Evolutionary conservation across 768 basidiomycete genomes (phyloP), one percentile per base, ranked within the genome.

Genomic region (Amanita polypyramis): DNA sequence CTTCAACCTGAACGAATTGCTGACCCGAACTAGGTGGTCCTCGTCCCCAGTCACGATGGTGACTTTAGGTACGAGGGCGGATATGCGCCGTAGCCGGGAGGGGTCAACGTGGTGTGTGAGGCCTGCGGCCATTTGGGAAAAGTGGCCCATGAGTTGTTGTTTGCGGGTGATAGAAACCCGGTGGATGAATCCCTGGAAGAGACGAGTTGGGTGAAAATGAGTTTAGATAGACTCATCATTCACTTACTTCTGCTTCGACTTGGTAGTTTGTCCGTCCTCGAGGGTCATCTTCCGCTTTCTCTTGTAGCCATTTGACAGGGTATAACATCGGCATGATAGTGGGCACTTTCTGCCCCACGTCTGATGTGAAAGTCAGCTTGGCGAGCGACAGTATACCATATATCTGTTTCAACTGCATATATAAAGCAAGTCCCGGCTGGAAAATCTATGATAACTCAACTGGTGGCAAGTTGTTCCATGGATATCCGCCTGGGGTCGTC

Each of bases 51-150:
- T 83, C n/a, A 87, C 56, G 45, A 78, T 79, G 25, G 71, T 55
- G 6, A 87, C 70, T 57, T 85, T 86, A 9, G 85, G 80, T 17
- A 89, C 74, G 3, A 67, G 64, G 0, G 61, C 58, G 0, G 78
- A 75, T 38, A 86, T 74, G 30, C 51, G 58, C 10, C 63, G 61
- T 15, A 84, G 68, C 4, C 74, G 70, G 0, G 68, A 67, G 0
- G 72, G 61, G 4, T 65, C 56, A 54, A 87, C 78, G 45, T 71
- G 57, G 57, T 90, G 86, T 0, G 80, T 82, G 1, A 85, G 52
- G 0, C 57, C 79, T 1, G 88, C 85, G 11, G 66, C 69, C 76
- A 85, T 79, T 60, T 92, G 90, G 9, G 82, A 86, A 12, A 91
- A 49, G 21, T 75, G 64, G 0, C 88, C 88, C 14, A 75, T 51